Evolutionary conservation across 1,139 yeast genomes (phyloP).

Genomic region (Suhomyces panamericanus): DNA sequence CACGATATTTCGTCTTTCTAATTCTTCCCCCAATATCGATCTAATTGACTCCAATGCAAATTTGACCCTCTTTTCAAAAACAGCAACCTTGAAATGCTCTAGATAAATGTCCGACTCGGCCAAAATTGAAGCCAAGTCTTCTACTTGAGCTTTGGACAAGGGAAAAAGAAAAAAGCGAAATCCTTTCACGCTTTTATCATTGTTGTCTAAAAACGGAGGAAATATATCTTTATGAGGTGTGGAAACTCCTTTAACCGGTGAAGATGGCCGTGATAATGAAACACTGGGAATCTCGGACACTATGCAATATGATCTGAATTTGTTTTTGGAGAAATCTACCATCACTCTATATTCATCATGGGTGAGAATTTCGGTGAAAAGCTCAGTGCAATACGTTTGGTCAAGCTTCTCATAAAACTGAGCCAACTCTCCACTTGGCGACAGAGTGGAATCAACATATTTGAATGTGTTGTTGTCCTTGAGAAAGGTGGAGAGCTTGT

Average conservation of each 20-base stretch:
- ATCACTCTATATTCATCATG: slow-evolving; percentile 61
- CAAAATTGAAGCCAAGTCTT: slow-evolving; percentile 34
- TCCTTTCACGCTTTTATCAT: slow-evolving; percentile 22
- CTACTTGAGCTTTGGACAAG: slow-evolving; percentile 43
- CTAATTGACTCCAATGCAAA: slow-evolving; percentile 23
- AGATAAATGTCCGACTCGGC: slow-evolving; percentile 44
- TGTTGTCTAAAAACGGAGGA: slow-evolving; percentile 31
- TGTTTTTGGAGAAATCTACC: slow-evolving; percentile 64
- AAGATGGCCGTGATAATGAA: slow-evolving; percentile 19
- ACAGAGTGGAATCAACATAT: slow-evolving; percentile 15
- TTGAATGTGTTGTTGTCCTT: slow-evolving; percentile 22
- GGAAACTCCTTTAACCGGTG: slow-evolving; percentile 20
- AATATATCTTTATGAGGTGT: slow-evolving; percentile 17
- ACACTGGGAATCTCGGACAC: slow-evolving; percentile 47
- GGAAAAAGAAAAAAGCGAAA: slow-evolving; percentile 49
- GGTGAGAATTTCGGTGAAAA: slow-evolving; percentile 42
- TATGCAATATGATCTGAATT: slow-evolving; percentile 60
- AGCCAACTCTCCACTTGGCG: background rate
- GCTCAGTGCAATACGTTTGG: slow-evolving; percentile 47
- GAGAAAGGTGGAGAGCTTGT: slow-evolving; percentile 43
- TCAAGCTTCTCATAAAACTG: slow-evolving; percentile 43
- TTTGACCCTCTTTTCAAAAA: slow-evolving; percentile 18
- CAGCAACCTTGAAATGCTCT: slow-evolving; percentile 42
- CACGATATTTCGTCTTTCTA: slow-evolving; percentile 1
- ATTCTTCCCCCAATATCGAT: slow-evolving; percentile 23